These are phyloP conservation scores for Trichoderma asperelloides DNA, from an alignment of 495 filamentous ascomycete genomes.

Conservation along the genomic window DNA sequence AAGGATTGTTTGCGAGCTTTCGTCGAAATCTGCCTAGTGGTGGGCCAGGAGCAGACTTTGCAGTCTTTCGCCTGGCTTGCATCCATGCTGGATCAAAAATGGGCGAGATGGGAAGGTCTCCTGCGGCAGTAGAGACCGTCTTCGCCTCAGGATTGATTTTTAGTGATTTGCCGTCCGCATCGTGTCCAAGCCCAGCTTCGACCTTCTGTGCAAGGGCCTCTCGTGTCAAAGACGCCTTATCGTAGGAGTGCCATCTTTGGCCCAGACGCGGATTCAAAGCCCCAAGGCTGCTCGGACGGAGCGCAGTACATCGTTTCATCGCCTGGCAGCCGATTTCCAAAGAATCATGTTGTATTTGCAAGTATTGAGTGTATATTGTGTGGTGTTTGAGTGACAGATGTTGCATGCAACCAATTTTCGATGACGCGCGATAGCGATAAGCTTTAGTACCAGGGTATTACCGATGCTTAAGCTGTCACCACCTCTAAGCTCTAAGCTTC, in stretches of 20 bases:
- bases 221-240: neutral
- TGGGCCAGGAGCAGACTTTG: conserved; percentile 18
- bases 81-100: conserved; percentile 41
- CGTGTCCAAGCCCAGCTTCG: conserved; percentile 4
- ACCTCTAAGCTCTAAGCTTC: neutral
- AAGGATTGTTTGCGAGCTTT: conserved; percentile 48
- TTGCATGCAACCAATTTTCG: conserved; percentile 2
- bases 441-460: neutral
- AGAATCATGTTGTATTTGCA: neutral
- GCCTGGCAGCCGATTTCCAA: neutral
- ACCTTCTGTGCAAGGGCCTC: conserved; percentile 1
- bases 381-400: neutral
- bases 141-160: conserved; percentile 24
- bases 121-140: conserved; percentile 29
- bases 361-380: neutral
- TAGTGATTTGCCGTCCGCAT: conserved; percentile 1
- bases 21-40: conserved; percentile 35
- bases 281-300: conserved; percentile 1
- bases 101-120: conserved; percentile 39
- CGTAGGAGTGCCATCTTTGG: conserved; percentile 8
- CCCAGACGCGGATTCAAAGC: neutral
- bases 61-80: conserved; percentile 21
- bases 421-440: conserved; percentile 6
- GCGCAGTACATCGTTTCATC: conserved; percentile 10
- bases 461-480: neutral